Evolutionary conservation across 2,329 filamentous ascomycete species (phyloP), one percentile per base, ranked within the genome.

Genomic region (Acephala macrosclerotiorum): DNA sequence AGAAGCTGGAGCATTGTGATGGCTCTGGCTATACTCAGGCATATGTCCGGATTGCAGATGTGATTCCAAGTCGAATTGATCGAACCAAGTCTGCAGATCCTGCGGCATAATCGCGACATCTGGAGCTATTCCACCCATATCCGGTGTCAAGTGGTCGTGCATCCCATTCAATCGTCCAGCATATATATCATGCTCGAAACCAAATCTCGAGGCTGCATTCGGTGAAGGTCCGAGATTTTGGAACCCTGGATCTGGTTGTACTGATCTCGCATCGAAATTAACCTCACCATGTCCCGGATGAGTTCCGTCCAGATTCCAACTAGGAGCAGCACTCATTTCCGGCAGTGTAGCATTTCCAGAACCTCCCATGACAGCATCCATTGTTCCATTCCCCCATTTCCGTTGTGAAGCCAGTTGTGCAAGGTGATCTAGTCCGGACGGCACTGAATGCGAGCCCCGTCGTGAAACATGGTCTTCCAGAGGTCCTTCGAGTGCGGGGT

Each of bases 21-120:
- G 66, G 11, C 61, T 66, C n/a, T 49, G 67, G 14, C 62, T 65
- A 36, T 66, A 65, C 25, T 53, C 36, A 12, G 63, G 68, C 18
- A 66, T 35, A 14, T 53, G 56, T 8, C 68, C 68, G 25, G 61
- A 51, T 29, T 67, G 68, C 20, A 66, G 47, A 60, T 67, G 69
- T 2, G 70, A 61, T 3, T 72, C 70, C 40, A 70, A 59, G 45
- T 72, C 70, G 20, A 72, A 72, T 58, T 72, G 70, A 55, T 72
- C 70, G 49, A 72, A 72, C 70, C 70, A 72, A 51, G 69, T 72
- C 35, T 70, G 66, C 11, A 72, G 51, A 57, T 70, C 70, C 45
- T 68, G 62, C 9, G 68, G 70, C 70, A 72, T 72, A 36, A 70
- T 61, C 12, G 66, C 59, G 2, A 66, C 66, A 57, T 69, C 69